Conservation (phyloP, 768 basidiomycete species). For the Boletales sp. region DNA sequence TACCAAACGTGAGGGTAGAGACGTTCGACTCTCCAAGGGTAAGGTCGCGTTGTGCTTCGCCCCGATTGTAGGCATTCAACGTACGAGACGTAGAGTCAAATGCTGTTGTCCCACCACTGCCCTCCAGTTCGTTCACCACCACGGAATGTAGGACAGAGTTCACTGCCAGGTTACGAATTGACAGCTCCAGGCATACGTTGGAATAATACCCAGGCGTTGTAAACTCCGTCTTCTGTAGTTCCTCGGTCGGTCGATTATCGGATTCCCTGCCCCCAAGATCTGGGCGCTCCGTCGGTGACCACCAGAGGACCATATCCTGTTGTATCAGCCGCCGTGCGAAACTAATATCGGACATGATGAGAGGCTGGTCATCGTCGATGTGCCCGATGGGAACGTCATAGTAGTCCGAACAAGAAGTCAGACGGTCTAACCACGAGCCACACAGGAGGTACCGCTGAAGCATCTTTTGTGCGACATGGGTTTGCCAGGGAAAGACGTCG, state of each 20-base stretch:
- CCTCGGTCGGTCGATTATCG: constrained; percentile 72
- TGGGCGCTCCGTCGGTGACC: constrained; percentile 85
- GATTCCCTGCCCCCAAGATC: constrained; percentile 94
- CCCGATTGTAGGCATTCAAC: constrained; percentile 80
- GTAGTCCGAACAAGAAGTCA: constrained; percentile 78
- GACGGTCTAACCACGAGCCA: constrained; percentile 76
- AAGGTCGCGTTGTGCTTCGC: constrained; percentile 56
- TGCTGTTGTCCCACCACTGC: constrained; percentile 87
- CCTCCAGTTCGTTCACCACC: constrained; percentile 95
- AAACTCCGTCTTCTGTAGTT: constrained; percentile 83
- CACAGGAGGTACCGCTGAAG: constrained; percentile 75
- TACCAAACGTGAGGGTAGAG: constrained; percentile 80
- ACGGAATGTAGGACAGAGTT: constrained; percentile 93
- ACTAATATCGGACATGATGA: constrained; percentile 85
- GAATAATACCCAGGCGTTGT: constrained; percentile 81
- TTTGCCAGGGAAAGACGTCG: constrained; percentile 88
- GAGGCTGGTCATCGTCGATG: constrained; percentile 83
- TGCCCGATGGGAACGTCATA: constrained; percentile 94
- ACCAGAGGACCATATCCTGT: constrained; percentile 94
- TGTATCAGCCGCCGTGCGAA: constrained; percentile 84
- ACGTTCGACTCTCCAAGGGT: constrained; percentile 87
- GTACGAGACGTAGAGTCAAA: constrained; percentile 93
- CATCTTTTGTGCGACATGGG: constrained; percentile 79
- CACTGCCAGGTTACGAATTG: constrained; percentile 88
- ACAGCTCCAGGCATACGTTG: constrained; percentile 89